Base-by-base conservation (phyloP, 2,329 filamentous ascomycete species). In the Neonectria coccinea region DNA sequence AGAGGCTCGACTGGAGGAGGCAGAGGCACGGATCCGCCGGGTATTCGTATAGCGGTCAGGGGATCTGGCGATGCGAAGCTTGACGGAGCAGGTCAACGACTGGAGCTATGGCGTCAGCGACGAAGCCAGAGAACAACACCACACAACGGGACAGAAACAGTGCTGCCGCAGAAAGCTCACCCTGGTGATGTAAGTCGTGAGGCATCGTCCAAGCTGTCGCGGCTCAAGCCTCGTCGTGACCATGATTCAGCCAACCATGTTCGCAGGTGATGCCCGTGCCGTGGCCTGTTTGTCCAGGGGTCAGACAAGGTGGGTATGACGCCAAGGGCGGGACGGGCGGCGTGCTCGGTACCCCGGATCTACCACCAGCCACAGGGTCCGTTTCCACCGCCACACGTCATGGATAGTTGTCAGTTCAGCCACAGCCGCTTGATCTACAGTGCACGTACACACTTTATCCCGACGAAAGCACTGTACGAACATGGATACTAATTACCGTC, bases 231-330 rank as follows among this genome's bases (percentile, higher is more conserved):
- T n/a, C 45, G 45, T 16, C 12, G 45, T 27, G 25, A n/a, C 45
- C 45, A 27, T 27, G 16, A 8, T 48, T 18, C 48, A 51, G 48
- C 48, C 48, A 51, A 51, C 48, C 48, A 51, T 51, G 16, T n/a
- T 20, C 18, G 39, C 39, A 42, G 39, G 39, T 18, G 3, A 20
- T 20, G n/a, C n/a, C 16, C 39, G 8, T 20, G 39, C 16, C 39
- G 8, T 20, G 39, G n/a, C 39, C 39, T 42, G 39, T 42, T n/a
- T n/a, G 36, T 39, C 25, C 25, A 25, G 25, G 25, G 25, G 25
- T 25, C 33, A 39, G 6, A n/a, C 36, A 12, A 39, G 14, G 36
- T 39, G 36, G 36, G 36, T n/a, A n/a, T 12, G 14, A 12, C 14
- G 36, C 5, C 36, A 39, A 39, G 36, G 25, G 6, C 25, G 25